Conservation (phyloP, 1,139 yeast species). For the Geotrichum citri-aurantii region DNA sequence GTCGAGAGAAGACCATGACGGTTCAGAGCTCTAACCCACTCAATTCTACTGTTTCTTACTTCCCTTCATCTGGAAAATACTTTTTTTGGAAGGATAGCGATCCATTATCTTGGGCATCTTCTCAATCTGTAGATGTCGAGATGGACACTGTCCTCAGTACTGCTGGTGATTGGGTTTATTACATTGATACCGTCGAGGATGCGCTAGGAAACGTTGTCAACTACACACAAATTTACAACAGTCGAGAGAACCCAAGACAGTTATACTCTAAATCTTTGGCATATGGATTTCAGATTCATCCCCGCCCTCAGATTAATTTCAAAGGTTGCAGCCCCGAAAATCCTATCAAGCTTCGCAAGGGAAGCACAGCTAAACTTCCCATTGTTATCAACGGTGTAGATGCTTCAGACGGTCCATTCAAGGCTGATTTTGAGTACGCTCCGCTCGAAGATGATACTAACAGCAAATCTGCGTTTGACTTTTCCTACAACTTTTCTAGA, state of each 20-base stretch:
- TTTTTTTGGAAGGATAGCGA: slow-evolving; percentile 34
- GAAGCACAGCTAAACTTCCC: slow-evolving; percentile 27
- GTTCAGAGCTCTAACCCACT: slow-evolving; percentile 47
- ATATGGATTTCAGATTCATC: slow-evolving; percentile 57
- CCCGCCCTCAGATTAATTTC: slow-evolving; percentile 49
- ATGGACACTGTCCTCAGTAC: slow-evolving; percentile 45
- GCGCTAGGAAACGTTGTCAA: slow-evolving; percentile 65
- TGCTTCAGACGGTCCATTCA: slow-evolving; percentile 33
- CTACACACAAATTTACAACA: slow-evolving; percentile 39
- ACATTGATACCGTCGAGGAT: slow-evolving; percentile 62
- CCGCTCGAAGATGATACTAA: slow-evolving; percentile 21
- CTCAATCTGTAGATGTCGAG: slow-evolving; percentile 45
- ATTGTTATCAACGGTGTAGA: slow-evolving; percentile 23
- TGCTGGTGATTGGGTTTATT: slow-evolving; percentile 60
- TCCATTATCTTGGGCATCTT: slow-evolving; percentile 50
- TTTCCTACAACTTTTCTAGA: slow-evolving; percentile 25
- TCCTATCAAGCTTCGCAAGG: slow-evolving; percentile 34
- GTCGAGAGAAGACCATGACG: slow-evolving; percentile 38
- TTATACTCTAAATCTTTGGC: slow-evolving; percentile 28
- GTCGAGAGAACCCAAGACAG: slow-evolving; percentile 30
- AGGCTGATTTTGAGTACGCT: slow-evolving; percentile 27
- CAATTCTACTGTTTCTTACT: slow-evolving; percentile 15
- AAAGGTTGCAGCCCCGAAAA: slow-evolving; percentile 33
- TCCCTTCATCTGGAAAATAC: slow-evolving; percentile 17
- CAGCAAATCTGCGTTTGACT: slow-evolving; percentile 9